These are phyloP conservation scores for Aspergillus steynii DNA, from an alignment of 495 filamentous ascomycete species.

Conservation along the genomic window DNA sequence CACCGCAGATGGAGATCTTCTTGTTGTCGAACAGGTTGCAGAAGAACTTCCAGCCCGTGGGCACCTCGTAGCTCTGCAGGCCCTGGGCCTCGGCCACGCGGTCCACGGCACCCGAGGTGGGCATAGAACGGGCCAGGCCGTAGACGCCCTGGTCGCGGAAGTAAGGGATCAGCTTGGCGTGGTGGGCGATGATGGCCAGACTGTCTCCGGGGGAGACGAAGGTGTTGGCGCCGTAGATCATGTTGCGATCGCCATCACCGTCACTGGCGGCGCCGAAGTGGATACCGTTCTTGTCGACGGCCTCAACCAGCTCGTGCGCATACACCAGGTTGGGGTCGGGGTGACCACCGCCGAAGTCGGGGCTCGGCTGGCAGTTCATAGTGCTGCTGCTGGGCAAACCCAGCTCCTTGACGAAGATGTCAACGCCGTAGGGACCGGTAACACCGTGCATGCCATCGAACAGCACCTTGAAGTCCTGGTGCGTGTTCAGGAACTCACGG, in stretches of 20 bases:
- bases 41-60: conserved; percentile 99
- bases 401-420: conserved; percentile 92
- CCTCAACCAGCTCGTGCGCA: conserved; percentile 90
- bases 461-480: conserved; percentile 92
- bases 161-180: conserved; percentile 89
- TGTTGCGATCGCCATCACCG: conserved; percentile 97
- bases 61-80: conserved; percentile 91
- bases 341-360: conserved; percentile 95
- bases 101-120: conserved; percentile 92
- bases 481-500: conserved; percentile 80
- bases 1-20: conserved; percentile 98
- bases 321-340: conserved; percentile 99
- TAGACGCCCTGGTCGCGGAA: conserved; percentile 97
- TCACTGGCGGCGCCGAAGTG: conserved; percentile 97
- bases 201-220: conserved; percentile 98
- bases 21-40: conserved; percentile 95
- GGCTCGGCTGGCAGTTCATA: conserved; percentile 89
- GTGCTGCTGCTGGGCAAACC: conserved; percentile 74
- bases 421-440: conserved; percentile 90
- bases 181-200: conserved; percentile 95
- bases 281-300: conserved; percentile 85
- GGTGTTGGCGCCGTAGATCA: conserved; percentile 96
- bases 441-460: conserved; percentile 95
- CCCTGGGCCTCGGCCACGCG: conserved; percentile 93
- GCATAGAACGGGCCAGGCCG: conserved; percentile 95